Evolutionary conservation across 306 rosid species (phyloP), one percentile per base, ranked within the genome.

Genomic region (Purshia tridentata): DNA sequence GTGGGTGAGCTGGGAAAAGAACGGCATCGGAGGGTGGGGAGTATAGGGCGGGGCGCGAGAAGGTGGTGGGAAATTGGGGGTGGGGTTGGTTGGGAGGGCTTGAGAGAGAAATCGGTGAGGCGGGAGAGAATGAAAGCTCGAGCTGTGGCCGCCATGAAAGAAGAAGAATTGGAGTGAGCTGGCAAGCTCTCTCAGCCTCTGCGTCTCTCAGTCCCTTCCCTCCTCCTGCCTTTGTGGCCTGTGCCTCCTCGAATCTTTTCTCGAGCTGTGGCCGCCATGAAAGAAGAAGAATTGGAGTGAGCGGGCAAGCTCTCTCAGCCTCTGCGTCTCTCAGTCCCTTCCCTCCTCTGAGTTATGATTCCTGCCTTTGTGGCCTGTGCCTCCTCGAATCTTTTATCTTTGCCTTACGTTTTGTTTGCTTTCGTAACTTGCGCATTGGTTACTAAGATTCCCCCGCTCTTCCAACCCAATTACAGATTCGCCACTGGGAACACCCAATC

Each of bases 181-280:
- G 35, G 6, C 12, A 42, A 48, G 76, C 70, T 55, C 56, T 74
- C 74, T 15, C 50, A 10, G 22, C 18, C 22, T 60, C 6, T 8
- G 4, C n/a, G n/a, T n/a, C n/a, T 29, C 35, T 29, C 35, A 29
- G 35, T 29, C 35, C 35, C 35, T n/a, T 29, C 35, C 35, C 35
- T 29, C 35, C 35, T 29, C 35, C 74, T 60, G 71, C 44, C 58
- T 55, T 53, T 37, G 73, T 29, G 69, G 69, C 53, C 19, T 41
- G 65, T 48, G 55, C 22, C 53, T 53, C 49, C 15, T 8, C 46
- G 77, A 82, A 76, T 73, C 80, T 37, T 41, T 42, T 71, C 22
- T 71, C 65, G 88, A 29, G 91, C 83, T 56, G 92, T 76, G 78
- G 85, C 84, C 54, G 94, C 91, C 98, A 92, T 89, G 71, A 42